Conservation (phyloP, 768 basidiomycete genomes). For the Suillus variegatus region DNA sequence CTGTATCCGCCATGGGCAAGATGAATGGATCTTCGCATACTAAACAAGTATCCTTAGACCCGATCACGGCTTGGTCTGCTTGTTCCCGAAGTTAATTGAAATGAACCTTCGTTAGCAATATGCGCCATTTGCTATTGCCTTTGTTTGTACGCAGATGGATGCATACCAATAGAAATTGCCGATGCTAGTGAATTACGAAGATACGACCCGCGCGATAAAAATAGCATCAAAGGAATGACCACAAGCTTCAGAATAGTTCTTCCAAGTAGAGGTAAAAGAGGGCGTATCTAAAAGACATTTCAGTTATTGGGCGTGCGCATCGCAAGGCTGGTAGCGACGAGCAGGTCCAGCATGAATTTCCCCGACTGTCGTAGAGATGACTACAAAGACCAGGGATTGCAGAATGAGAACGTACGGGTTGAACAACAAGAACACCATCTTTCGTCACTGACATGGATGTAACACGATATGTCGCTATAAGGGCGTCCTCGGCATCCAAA, state of each 20-base stretch:
- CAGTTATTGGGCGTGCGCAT: conserved; percentile 24
- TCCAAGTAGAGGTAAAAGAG: not conserved
- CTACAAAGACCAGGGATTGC: not conserved
- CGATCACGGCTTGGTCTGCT: not conserved
- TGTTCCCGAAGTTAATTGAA: not conserved
- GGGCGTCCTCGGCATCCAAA: conserved; percentile 16
- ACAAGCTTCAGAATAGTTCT: not conserved
- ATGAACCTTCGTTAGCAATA: not conserved
- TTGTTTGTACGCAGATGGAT: not conserved
- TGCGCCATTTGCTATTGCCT: not conserved
- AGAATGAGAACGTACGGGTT: conserved; percentile 23
- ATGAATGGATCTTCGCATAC: not conserved
- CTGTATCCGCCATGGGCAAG: not conserved
- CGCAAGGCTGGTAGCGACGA: conserved; percentile 30
- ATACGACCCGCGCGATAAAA: not conserved
- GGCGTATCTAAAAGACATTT: not conserved
- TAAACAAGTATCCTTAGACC: not conserved
- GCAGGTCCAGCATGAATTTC: conserved; percentile 26
- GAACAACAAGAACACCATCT: conserved; percentile 27
- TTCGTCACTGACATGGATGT: conserved; percentile 26
- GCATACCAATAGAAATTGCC: not conserved
- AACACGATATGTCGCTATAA: conserved; percentile 30
- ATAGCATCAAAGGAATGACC: not conserved
- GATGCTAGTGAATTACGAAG: not conserved
- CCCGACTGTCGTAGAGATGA: conserved; percentile 17